Conservation (phyloP, 83 land plant genomes). For the Picea abies region DNA sequence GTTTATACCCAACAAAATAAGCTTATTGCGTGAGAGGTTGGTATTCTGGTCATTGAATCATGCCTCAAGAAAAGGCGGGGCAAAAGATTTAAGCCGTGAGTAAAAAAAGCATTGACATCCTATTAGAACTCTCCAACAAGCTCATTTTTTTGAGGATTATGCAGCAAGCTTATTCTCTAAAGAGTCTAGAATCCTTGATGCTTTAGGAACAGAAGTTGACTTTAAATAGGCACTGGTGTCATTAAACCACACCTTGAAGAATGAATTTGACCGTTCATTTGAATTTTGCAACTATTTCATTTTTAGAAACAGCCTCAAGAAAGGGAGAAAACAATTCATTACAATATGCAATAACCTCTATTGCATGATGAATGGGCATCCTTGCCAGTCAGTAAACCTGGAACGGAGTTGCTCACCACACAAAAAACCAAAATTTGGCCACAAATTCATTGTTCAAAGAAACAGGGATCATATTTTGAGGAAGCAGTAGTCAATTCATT, state of each 20-base stretch:
- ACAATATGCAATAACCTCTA: neutral
- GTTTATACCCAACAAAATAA: neutral
- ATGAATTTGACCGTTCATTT: neutral
- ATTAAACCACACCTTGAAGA: neutral
- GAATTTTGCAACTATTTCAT: neutral
- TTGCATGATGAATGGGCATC: neutral
- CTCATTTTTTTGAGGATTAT: neutral
- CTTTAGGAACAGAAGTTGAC: neutral
- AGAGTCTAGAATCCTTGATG: neutral
- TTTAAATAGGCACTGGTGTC: neutral
- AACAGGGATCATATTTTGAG: neutral
- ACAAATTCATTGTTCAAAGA: neutral
- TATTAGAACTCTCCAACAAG: neutral
- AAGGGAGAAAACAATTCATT: neutral
- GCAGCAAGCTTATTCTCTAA: neutral
- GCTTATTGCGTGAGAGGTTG: neutral
- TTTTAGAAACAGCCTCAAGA: neutral
- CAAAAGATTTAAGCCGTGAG: no score
- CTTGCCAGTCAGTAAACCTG: neutral
- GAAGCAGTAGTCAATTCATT: neutral
- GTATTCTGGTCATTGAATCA: neutral
- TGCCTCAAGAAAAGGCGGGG: neutral
- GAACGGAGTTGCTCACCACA: no score
- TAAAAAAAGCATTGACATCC: no score
- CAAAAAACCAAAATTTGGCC: neutral